A percentile compares a stretch with the other conserved stretches of the same genome.
Conservation (phyloP, 345 rosid species). For the Boechera divaricarpa region DNA sequence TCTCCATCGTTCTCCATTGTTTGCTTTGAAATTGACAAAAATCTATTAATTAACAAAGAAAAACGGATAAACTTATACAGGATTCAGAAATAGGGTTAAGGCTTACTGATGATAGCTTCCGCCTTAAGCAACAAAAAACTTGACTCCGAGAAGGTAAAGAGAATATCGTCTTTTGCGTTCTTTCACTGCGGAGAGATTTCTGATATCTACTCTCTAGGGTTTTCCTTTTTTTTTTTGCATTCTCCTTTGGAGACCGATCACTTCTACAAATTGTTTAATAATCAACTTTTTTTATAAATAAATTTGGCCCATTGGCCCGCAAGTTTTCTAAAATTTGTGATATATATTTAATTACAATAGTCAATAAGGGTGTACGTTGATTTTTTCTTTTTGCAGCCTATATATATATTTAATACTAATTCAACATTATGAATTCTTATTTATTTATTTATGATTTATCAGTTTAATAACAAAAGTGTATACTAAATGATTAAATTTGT, state of each 20-base stretch:
- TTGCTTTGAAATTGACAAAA: neutral
- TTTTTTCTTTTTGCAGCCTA: neutral
- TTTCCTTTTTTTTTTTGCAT: neutral
- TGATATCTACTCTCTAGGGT: neutral
- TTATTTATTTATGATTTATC: neutral
- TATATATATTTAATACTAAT: neutral
- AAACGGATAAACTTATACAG: neutral
- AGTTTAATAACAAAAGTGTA: neutral
- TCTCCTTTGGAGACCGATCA: neutral
- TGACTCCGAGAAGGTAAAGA: neutral
- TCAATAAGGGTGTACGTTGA: no score
- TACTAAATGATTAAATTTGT: neutral
- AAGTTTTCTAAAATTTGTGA: neutral
- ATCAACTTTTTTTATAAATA: neutral
- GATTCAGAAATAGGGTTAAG: neutral
- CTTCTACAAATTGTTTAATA: neutral
- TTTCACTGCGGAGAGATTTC: neutral
- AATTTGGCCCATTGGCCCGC: slow-evolving; percentile 4
- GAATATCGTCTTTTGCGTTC: neutral
- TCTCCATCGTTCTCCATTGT: slow-evolving; percentile 13
- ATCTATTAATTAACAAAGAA: neutral
- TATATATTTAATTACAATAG: neutral
- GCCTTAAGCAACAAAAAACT: neutral
- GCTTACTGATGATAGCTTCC: slow-evolving; percentile 19
- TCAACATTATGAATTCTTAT: neutral